Base-by-base conservation (phyloP, 2,329 filamentous ascomycete genomes). In the Aspergillus ochraceoroseus region DNA sequence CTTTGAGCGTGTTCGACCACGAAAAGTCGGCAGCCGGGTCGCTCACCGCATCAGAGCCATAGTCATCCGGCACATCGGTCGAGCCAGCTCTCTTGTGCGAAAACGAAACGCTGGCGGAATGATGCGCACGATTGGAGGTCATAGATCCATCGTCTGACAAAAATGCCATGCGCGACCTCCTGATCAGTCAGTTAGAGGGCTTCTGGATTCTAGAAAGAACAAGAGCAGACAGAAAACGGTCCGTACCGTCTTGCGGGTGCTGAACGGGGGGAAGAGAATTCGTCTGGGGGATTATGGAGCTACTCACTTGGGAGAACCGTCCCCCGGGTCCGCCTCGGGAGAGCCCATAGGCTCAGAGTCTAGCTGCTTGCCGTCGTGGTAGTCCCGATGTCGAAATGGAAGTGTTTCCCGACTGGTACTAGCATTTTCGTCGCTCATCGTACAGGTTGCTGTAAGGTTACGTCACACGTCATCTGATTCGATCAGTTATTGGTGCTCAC, bases 381-480 rank as follows among this genome's bases (percentile, higher is more conserved):
- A 34, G 22, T 38, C 39, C 22, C 44, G 46, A 27, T 43, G 33
- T 26, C 42, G 46, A 43, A 44, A 35, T 41, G 50, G 44, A 41
- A 44, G 47, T 15, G 46, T 23, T 25, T 47, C 48, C 34, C 19
- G 44, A 39, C 47, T 40, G 40, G 33, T 39, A 31, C 41, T 43
- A 44, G 17, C 33, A 45, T 42, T 47, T 38, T 43, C 46, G 37
- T 49, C 48, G 35, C 39, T 53, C 50, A 53, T 53, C 18, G 46
- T 53, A 38, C 32, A 37, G 14, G 32, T 17, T 41, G 41, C 15
- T 41, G 23, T 23, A 29, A 34, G 38, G 20, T 40, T 43, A 38
- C 38, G 43, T 40, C 42, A 51, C 43, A 48, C 41, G 48, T 49
- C 48, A 53, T 53, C 50, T 53, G 44, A 30, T 32, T 28, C 25